Evolutionary conservation across 495 filamentous ascomycete species (phyloP).

Genomic region (Penicillium antarcticum): DNA sequence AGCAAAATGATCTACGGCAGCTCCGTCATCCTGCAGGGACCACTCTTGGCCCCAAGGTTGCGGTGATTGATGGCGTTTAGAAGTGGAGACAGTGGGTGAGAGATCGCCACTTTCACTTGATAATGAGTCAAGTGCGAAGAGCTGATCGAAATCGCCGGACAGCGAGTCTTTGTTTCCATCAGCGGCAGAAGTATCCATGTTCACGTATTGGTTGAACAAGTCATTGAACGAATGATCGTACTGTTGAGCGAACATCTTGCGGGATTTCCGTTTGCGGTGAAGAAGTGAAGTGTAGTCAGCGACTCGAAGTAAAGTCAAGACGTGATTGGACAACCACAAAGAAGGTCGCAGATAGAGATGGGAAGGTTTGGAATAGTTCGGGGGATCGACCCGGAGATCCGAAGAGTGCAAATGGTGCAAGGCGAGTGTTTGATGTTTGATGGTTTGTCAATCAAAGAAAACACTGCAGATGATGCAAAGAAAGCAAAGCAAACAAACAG

Average conservation of each 20-base stretch:
- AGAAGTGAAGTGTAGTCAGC: slow-evolving; percentile 22
- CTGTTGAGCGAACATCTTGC: slow-evolving; percentile 46
- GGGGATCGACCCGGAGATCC: slow-evolving; percentile 13
- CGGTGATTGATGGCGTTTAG: slow-evolving; percentile 34
- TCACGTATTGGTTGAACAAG: slow-evolving; percentile 52
- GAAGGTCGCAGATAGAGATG: slow-evolving; percentile 2
- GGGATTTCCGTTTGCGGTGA: slow-evolving; percentile 47
- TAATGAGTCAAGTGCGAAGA: slow-evolving; percentile 41
- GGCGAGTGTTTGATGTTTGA: slow-evolving; percentile 28
- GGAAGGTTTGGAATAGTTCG: slow-evolving; percentile 7
- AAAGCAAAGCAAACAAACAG: slow-evolving; percentile 52
- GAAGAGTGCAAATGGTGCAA: slow-evolving; percentile 12
- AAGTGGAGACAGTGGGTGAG: slow-evolving; percentile 36
- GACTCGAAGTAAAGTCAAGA: slow-evolving; percentile 17
- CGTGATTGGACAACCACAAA: slow-evolving; percentile 31
- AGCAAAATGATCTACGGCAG: slow-evolving; percentile 27
- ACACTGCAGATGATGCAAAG: slow-evolving; percentile 49
- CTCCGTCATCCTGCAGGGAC: slow-evolving; percentile 35
- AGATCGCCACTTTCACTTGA: slow-evolving; percentile 47
- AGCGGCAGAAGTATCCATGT: slow-evolving; percentile 39
- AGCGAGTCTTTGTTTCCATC: slow-evolving; percentile 46
- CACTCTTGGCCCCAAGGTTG: slow-evolving; percentile 43
- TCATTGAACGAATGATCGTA: slow-evolving; percentile 52
- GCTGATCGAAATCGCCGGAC: slow-evolving; percentile 41
- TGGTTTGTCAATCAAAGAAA: slow-evolving; percentile 41